A percentile compares a stretch with the other conserved stretches of the same genome.
phyloP scores from a whole-genome alignment of 2,329 filamentous ascomycete genomes.

The Claviceps sp. region DNA sequence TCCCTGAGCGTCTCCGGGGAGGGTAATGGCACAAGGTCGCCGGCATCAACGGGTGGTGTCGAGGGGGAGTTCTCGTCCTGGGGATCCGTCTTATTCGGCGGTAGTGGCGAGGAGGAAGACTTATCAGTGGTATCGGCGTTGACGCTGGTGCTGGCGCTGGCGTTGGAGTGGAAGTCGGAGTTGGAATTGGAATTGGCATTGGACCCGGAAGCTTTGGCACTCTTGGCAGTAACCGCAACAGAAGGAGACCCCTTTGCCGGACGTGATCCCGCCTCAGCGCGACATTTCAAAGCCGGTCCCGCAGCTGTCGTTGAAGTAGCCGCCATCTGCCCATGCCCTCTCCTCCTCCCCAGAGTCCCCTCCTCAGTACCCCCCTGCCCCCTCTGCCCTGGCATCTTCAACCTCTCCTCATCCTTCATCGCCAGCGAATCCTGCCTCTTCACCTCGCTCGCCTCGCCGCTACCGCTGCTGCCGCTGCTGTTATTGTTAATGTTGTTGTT shows the following conservation, averaged over 20 bases:
- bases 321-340: neutral
- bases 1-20: conserved; percentile 33
- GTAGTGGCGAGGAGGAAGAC: neutral
- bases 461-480: neutral
- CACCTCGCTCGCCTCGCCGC: neutral
- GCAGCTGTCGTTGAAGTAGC: neutral
- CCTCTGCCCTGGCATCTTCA: neutral
- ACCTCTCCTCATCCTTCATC: neutral
- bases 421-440: neutral
- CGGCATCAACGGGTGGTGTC: conserved; percentile 28
- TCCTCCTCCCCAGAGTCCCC: neutral
- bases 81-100: neutral
- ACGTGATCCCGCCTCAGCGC: no score
- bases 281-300: no score
- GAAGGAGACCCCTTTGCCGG: no score
- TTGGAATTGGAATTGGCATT: no score
- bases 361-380: neutral
- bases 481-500: no score
- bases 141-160: no score
- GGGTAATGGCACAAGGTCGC: conserved; percentile 27
- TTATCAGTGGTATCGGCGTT: no score
- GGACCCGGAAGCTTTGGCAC: no score
- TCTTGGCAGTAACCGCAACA: no score
- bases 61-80: neutral
- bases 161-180: no score